These are phyloP conservation scores for Populus davidiana DNA, from an alignment of 345 rosid genomes.

Conservation along the genomic window DNA sequence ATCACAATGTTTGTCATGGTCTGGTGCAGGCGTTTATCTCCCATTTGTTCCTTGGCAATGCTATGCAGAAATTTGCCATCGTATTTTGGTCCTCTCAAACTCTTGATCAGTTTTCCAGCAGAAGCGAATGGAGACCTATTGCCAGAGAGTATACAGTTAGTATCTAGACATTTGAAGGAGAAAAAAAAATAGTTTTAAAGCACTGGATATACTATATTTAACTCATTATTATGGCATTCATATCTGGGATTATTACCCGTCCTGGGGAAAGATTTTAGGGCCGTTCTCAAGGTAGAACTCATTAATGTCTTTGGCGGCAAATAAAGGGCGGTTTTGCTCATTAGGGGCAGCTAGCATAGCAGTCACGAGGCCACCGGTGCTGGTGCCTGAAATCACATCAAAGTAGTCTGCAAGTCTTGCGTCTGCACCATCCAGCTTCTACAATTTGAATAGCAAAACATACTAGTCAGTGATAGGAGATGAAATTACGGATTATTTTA, in stretches of 20 bases:
- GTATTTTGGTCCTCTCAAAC: constrained; percentile 62
- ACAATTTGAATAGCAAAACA: neutral
- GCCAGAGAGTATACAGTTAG: neutral
- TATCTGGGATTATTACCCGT: too few species aligned
- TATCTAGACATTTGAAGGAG: neutral
- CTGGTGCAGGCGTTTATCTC: constrained; percentile 44
- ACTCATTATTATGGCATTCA: too few species aligned
- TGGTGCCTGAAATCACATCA: too few species aligned
- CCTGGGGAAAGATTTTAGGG: too few species aligned
- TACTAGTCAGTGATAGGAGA: neutral
- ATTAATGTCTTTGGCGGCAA: constrained; percentile 60
- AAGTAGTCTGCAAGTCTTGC: constrained; percentile 37
- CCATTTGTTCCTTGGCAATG: constrained; percentile 41
- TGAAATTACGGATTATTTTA: neutral
- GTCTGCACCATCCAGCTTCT: constrained; percentile 66
- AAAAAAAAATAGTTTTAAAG: neutral
- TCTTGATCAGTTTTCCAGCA: constrained; percentile 31
- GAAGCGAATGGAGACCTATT: constrained; percentile 25
- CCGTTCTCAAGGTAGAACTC: neutral
- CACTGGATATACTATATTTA: too few species aligned
- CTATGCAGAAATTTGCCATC: constrained; percentile 53
- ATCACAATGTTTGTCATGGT: constrained; percentile 70
- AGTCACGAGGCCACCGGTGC: constrained; percentile 4
- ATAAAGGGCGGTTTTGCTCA: constrained; percentile 58
- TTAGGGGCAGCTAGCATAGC: constrained; percentile 66